These are phyloP conservation scores for Stagonosporopsis rhizophila DNA, from an alignment of 2,329 filamentous ascomycete genomes.

Conservation along the genomic window DNA sequence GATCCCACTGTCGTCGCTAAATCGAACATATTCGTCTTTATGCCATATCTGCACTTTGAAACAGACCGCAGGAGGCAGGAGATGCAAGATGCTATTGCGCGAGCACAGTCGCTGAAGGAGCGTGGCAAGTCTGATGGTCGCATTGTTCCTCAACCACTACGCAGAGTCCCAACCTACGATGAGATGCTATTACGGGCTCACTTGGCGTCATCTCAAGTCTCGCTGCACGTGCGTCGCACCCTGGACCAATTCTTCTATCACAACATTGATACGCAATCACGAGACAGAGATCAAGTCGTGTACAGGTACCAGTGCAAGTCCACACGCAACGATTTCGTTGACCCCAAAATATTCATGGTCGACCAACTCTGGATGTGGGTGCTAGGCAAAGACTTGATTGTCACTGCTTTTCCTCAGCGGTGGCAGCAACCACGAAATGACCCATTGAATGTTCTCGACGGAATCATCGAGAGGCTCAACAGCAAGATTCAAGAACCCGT, in stretches of 20 bases:
- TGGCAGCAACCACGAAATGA: slow-evolving; percentile 69
- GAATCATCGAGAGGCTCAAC: slow-evolving; percentile 70
- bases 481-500: slow-evolving; percentile 68
- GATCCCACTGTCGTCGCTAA: slow-evolving; percentile 42
- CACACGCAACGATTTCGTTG: slow-evolving; percentile 44
- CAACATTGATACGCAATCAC: slow-evolving; percentile 65
- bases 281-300: slow-evolving; percentile 70
- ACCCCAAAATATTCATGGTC: slow-evolving; percentile 71
- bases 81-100: slow-evolving; percentile 64
- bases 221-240: slow-evolving; percentile 66
- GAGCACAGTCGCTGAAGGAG: slow-evolving; percentile 37
- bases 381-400: slow-evolving; percentile 63
- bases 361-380: slow-evolving; percentile 74
- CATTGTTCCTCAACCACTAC: slow-evolving; percentile 27
- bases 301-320: slow-evolving; percentile 62
- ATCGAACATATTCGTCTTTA: slow-evolving; percentile 57
- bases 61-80: slow-evolving; percentile 61
- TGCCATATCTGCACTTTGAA: slow-evolving; percentile 72
- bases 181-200: slow-evolving; percentile 59
- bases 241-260: slow-evolving; percentile 72
- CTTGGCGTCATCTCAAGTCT: slow-evolving; percentile 54
- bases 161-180: slow-evolving; percentile 48
- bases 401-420: slow-evolving; percentile 65
- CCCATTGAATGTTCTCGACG: slow-evolving; percentile 68
- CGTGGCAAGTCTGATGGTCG: slow-evolving; percentile 26